A percentile compares a stretch with the other conserved stretches of the same genome.
Evolutionary conservation across 2,329 filamentous ascomycete species (phyloP).

Genomic region (Endocalyx cinctus): DNA sequence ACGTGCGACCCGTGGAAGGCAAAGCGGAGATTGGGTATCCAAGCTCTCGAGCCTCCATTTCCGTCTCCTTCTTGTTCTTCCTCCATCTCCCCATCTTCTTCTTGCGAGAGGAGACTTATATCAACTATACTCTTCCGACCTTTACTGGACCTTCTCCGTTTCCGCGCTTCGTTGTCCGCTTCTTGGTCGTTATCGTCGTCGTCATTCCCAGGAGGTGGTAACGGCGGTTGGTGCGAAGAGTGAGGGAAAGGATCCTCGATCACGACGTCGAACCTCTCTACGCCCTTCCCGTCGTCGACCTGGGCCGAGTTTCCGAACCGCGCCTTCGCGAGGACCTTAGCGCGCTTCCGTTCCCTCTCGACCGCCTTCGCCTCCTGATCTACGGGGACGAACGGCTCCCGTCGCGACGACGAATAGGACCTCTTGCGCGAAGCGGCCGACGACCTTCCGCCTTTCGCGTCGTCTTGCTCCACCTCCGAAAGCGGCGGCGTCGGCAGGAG

Average conservation of each 20-base stretch:
- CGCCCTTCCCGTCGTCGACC: conserved; percentile 52
- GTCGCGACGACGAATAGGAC: too few relatives aligned
- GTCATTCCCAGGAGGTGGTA: not conserved
- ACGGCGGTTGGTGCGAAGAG: not conserved
- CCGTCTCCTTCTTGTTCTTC: conserved; percentile 23
- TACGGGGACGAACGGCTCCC: too few relatives aligned
- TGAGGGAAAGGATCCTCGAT: conserved; percentile 54
- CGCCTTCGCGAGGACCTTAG: conserved; percentile 57
- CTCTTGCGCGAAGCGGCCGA: conserved; percentile 10
- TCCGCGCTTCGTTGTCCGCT: conserved; percentile 9
- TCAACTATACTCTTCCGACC: conserved; percentile 18
- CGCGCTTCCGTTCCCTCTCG: conserved; percentile 47
- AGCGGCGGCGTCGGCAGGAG: conserved; percentile 44
- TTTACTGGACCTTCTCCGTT: conserved; percentile 16
- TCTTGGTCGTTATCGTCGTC: conserved; percentile 17
- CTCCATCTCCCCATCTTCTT: conserved; percentile 15
- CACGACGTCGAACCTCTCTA: conserved; percentile 57
- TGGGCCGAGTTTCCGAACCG: conserved; percentile 64
- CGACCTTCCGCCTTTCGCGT: conserved; percentile 17
- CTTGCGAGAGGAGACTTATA: not conserved
- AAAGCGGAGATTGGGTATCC: conserved; percentile 58
- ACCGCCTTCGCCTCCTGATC: conserved; percentile 24
- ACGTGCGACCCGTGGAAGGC: conserved; percentile 73
- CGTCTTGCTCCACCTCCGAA: conserved; percentile 31
- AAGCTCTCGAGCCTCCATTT: conserved; percentile 28